Evolutionary conservation across 345 rosid genomes (phyloP).

Genomic region (Dovyalis caffra): DNA sequence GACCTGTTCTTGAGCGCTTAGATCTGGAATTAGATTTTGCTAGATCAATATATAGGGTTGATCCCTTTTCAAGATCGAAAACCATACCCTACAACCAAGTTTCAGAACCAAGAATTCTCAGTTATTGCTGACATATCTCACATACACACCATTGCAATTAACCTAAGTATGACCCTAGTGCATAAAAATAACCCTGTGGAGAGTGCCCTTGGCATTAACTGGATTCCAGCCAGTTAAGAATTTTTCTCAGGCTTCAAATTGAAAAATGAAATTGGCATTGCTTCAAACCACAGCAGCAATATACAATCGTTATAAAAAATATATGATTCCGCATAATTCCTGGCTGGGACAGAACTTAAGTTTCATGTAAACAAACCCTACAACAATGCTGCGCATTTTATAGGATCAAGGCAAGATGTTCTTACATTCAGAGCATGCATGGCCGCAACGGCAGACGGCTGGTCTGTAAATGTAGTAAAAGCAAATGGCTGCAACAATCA

Average conservation of each 20-base stretch:
- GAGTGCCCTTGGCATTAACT: not conserved
- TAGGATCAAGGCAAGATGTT: not conserved
- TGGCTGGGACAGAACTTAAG: not conserved
- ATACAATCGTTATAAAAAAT: not conserved
- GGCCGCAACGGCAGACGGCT: constrained; percentile 68
- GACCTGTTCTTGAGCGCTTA: constrained; percentile 78
- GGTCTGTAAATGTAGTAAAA: constrained; percentile 75
- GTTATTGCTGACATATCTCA: not conserved
- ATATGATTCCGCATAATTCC: not conserved
- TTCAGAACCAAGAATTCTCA: constrained; percentile 16
- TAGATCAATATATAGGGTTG: constrained; percentile 74
- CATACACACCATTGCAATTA: not conserved
- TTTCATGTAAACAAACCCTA: not conserved
- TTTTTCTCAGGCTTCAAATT: not conserved
- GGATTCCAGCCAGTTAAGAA: not conserved
- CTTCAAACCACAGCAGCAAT: not conserved
- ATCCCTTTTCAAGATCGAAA: constrained; percentile 87
- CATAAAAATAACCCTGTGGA: not conserved
- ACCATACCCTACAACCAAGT: constrained; percentile 66
- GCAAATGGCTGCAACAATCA: constrained; percentile 65
- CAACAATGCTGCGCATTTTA: not conserved
- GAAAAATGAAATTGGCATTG: not conserved
- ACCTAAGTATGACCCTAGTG: not conserved
- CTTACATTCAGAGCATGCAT: constrained; percentile 83
- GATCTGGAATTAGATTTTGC: constrained; percentile 89